Evolutionary conservation across 768 basidiomycete species (phyloP).

Genomic region (Mycena venus): DNA sequence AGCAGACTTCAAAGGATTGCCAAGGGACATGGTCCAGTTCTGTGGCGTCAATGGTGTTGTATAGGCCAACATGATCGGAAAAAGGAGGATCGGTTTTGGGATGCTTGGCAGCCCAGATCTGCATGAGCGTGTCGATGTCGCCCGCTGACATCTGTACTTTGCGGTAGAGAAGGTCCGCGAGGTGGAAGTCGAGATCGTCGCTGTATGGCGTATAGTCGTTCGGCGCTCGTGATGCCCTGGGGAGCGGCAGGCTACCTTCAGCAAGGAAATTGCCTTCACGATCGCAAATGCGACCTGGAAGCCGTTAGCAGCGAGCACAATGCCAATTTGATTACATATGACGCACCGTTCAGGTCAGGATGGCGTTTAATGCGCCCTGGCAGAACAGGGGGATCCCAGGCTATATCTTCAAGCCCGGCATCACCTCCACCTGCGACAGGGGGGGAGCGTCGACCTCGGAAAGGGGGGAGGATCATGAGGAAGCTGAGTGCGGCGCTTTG

Average conservation of each 20-base stretch:
- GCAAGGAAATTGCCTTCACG: conserved; percentile 6
- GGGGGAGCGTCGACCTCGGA: neutral
- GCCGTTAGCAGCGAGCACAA: neutral
- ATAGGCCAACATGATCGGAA: conserved; percentile 18
- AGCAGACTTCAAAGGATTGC: conserved; percentile 6
- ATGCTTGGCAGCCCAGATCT: conserved; percentile 23
- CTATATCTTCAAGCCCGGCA: neutral
- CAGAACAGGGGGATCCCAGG: neutral
- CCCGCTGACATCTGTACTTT: conserved; percentile 17
- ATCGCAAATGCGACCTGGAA: conserved; percentile 10
- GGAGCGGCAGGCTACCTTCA: neutral
- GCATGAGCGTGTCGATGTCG: conserved; percentile 24
- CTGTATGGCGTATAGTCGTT: conserved; percentile 6
- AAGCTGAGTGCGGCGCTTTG: neutral
- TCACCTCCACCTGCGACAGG: neutral
- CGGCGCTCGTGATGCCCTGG: neutral
- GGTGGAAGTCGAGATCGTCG: neutral
- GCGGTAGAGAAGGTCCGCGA: conserved; percentile 27
- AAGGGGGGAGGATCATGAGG: neutral
- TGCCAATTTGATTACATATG: neutral
- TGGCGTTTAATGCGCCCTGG: neutral
- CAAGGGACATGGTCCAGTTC: conserved; percentile 14
- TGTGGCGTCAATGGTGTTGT: conserved; percentile 14
- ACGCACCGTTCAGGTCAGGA: conserved; percentile 10
- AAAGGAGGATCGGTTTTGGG: conserved; percentile 14